Conservation (phyloP, 2,329 filamentous ascomycete species). For the Xylaria sp. region DNA sequence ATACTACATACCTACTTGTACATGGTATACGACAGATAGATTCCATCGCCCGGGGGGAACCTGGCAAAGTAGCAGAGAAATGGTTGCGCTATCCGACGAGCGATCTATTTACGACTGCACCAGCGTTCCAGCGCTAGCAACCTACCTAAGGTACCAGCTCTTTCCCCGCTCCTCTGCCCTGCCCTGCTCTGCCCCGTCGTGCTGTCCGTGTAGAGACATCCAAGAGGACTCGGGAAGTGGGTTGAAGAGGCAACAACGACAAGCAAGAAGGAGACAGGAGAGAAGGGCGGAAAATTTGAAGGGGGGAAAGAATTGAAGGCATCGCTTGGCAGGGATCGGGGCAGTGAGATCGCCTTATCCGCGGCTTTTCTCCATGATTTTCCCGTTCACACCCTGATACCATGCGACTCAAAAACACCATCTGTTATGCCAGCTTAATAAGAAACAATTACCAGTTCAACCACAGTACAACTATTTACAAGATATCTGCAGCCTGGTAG, state of each 20-base stretch:
- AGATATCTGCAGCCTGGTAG: slow-evolving; percentile 3
- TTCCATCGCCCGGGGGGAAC: slow-evolving; percentile 22
- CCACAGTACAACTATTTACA: slow-evolving; percentile 13
- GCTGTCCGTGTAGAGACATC: too few species aligned
- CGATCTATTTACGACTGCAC: not conserved
- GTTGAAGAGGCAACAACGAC: not conserved
- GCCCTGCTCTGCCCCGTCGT: not conserved
- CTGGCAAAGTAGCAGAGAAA: slow-evolving; percentile 4
- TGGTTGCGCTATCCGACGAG: slow-evolving; percentile 20
- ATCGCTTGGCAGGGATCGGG: too few species aligned
- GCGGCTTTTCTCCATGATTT: slow-evolving; percentile 13
- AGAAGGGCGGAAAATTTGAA: too few species aligned
- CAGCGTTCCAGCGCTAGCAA: not conserved
- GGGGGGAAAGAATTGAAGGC: too few species aligned
- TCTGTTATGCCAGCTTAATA: too few species aligned
- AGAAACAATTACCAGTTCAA: too few species aligned
- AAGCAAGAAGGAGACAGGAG: too few species aligned
- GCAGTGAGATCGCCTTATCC: too few species aligned
- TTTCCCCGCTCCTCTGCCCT: too few species aligned
- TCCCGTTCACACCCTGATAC: slow-evolving; percentile 12
- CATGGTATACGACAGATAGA: too few species aligned
- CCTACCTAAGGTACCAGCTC: not conserved
- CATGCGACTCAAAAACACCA: slow-evolving; percentile 6
- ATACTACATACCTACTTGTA: too few species aligned
- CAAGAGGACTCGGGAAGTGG: not conserved